A percentile compares a stretch with the other conserved stretches of the same genome.
Conservation (phyloP, 2,329 filamentous ascomycete species). For the Raffaelea ambrosiae region DNA sequence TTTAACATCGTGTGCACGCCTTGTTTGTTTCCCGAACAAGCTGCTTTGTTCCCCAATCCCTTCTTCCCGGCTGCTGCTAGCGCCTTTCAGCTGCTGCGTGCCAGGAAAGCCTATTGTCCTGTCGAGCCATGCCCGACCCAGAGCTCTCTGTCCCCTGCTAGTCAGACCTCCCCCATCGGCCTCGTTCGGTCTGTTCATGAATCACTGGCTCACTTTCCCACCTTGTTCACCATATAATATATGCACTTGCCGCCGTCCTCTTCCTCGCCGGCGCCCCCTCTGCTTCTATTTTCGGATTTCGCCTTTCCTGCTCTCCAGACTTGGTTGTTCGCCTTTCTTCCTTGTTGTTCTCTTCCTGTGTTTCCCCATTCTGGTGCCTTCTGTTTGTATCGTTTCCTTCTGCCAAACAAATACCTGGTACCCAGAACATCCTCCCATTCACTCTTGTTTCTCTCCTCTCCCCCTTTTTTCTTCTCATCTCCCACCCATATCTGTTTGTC, state of each 20-base stretch:
- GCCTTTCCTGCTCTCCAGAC: background rate
- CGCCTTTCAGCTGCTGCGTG: no score
- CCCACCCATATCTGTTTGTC: background rate
- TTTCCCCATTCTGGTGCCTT: background rate
- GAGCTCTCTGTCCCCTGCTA: no score
- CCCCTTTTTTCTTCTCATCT: background rate
- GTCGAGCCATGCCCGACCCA: no score
- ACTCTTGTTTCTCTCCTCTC: background rate
- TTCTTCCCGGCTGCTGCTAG: background rate
- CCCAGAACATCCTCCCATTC: background rate
- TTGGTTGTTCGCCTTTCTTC: background rate
- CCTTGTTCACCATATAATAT: background rate
- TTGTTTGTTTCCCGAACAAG: background rate
- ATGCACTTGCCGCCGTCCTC: background rate
- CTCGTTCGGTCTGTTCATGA: slow-evolving; percentile 2
- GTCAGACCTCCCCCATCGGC: no score
- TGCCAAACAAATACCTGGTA: background rate
- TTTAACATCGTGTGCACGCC: background rate
- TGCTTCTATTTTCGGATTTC: background rate
- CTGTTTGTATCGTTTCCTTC: background rate
- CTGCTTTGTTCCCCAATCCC: background rate
- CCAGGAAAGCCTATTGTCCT: no score
- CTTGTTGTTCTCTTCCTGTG: background rate
- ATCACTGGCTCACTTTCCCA: background rate
- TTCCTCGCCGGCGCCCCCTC: background rate